Evolutionary conservation across 2,329 filamentous ascomycete genomes (phyloP), one percentile per base, ranked within the genome.

Genomic region (Fusarium pseudograminearum): DNA sequence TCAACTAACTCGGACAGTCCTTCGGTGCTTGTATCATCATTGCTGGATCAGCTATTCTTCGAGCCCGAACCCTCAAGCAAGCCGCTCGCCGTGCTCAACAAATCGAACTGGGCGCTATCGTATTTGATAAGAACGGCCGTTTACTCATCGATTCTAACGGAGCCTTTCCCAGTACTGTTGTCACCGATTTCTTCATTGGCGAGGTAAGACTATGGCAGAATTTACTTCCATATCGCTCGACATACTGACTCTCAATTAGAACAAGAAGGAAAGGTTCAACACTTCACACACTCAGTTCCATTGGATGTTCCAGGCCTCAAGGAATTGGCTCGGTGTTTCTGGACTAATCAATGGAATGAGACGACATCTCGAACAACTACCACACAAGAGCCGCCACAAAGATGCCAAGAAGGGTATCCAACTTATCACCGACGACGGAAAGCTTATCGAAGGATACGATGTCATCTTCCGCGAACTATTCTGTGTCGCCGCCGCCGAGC

Each of bases 221-320:
- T 20, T n/a, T 9, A 12, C 4, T 28, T 6, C 2, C 22, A 7
- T 22, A 11, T 11, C 31, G 6, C 8, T 22, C 5, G 9, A 34
- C 7, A 18, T 7, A 22, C 59, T 65, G 1, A 64, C 8, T 14
- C 3, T 4, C 0, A 3, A 5, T n/a, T 36, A 76, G 73, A 79
- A 67, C 65, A 79, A 90, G 55, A 88, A 90, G 63, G 93, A 97
- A 62, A 87, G 90, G 9, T 94, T 97, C 74, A 89, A 89, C 60
- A 89, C 89, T 22, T 87, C 88, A 0, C 93, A 97, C 75, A 87
- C 92, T 0, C 88, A 94, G 3, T 97, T 96, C 78, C 88, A 93
- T 45, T 97, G 94, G 94, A 90, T 96, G 73, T 97, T 92, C 76
- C 88, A 92, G 57, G 92, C 93, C 3, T 93, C 92, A 5, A 86